A percentile compares a stretch with the other conserved stretches of the same genome.
These are phyloP conservation scores for Pseudogymnoascus sp. DNA, from an alignment of 2,329 filamentous ascomycete genomes.

Conservation along the genomic window DNA sequence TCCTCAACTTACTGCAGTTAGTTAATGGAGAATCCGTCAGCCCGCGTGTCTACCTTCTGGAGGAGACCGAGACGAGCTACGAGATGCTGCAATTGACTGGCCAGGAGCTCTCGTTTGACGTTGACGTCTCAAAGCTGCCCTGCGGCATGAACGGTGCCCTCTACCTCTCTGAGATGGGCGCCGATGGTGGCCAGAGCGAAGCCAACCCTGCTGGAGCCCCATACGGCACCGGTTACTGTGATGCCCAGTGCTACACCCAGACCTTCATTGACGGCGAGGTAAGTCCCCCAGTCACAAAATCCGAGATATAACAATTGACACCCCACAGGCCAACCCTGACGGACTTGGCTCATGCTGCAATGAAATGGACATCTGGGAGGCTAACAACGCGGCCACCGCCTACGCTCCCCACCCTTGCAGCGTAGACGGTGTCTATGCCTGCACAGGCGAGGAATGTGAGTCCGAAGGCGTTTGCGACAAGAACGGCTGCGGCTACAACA, in stretches of 20 bases:
- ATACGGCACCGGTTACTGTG: conserved; percentile 43
- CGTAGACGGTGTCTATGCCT: conserved; percentile 37
- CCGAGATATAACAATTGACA: conserved; percentile 39
- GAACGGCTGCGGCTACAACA: conserved; percentile 37
- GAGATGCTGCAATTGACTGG: conserved; percentile 38
- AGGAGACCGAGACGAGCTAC: conserved; percentile 35
- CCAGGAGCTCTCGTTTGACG: conserved; percentile 38
- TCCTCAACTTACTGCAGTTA: conserved; percentile 30
- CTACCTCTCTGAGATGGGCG: conserved; percentile 39
- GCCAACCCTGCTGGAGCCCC: conserved; percentile 38
- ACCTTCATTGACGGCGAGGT: conserved; percentile 6
- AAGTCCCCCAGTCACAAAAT: background rate
- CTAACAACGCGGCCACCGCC: conserved; percentile 39
- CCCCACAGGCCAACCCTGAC: conserved; percentile 36
- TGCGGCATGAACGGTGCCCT: conserved; percentile 42
- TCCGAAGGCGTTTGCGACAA: conserved; percentile 37
- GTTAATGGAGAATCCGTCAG: conserved; percentile 25
- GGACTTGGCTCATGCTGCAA: conserved; percentile 44
- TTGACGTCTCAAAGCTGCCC: conserved; percentile 34
- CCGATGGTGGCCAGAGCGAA: conserved; percentile 26
- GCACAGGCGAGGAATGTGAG: conserved; percentile 37
- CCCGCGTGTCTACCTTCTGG: conserved; percentile 40
- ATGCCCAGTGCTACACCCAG: conserved; percentile 31
- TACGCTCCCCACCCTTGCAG: conserved; percentile 45
- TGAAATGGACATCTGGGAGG: conserved; percentile 51